These are phyloP conservation scores for Rutidosis leptorrhynchoides DNA, from an alignment of 129 eudicot species.

Conservation along the genomic window DNA sequence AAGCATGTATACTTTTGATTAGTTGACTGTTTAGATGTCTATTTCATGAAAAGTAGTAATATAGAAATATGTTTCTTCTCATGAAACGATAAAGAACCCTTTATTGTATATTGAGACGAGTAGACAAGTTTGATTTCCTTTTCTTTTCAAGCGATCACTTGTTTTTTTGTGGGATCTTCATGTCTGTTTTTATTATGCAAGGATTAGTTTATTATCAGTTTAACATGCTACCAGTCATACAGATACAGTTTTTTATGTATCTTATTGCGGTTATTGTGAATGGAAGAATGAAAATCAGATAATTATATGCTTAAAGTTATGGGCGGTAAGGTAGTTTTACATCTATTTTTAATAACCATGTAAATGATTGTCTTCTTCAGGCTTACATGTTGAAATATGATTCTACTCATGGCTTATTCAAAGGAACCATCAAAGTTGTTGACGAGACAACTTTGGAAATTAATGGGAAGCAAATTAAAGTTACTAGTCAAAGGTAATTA, in stretches of 20 bases:
- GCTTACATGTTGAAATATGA: constrained; percentile 99
- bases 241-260: not conserved
- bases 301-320: not conserved
- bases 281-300: not conserved
- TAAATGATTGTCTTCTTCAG: constrained; percentile 31
- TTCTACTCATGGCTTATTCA: constrained; percentile 87
- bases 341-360: constrained; percentile 4
- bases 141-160: constrained; percentile 10
- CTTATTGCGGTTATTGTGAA: not conserved
- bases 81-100: not conserved
- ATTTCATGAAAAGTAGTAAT: constrained; percentile 1
- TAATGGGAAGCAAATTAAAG: constrained; percentile 82
- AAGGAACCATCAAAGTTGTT: constrained; percentile 71
- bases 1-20: constrained; percentile 13
- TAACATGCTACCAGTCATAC: not conserved
- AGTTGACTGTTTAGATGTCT: not conserved
- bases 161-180: not conserved
- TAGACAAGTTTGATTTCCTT: constrained; percentile 1
- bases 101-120: constrained; percentile 1
- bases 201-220: not conserved
- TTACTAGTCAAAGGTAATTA: constrained; percentile 72
- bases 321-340: not conserved
- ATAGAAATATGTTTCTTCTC: not conserved
- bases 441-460: constrained; percentile 87
- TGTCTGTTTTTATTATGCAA: not conserved